Base-by-base conservation (phyloP, 2,329 filamentous ascomycete genomes). In the Endocalyx cinctus region DNA sequence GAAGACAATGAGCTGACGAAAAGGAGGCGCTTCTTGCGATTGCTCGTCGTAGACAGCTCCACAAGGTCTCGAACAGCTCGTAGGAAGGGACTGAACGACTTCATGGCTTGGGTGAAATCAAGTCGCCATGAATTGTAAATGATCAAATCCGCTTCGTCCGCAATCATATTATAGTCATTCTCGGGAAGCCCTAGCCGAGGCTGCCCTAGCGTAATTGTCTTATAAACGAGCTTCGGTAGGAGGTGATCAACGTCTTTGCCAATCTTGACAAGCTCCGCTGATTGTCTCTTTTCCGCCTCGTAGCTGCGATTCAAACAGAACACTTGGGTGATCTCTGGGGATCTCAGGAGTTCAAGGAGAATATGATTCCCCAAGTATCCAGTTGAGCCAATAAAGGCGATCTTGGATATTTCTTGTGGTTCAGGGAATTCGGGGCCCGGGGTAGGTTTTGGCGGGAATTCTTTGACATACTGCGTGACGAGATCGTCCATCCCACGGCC, bases 101-200 rank as follows among this genome's bases (percentile, higher is more conserved):
- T 16, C 5, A 45, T 6, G 3, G 36, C 26, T 3, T 45, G 38
- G 3, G 35, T 38, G 26, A 48, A 47, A 30, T 47, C 43, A 10
- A 48, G 38, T 19, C 33, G 15, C 46, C 43, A 48, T 2, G 43
- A 25, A 25, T 47, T 47, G 31, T 37, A 45, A 10, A 48, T 30
- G 11, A 47, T 30, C 3, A 32, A 38, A 10, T 47, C 39, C 2
- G 38, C 34, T 12, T 43, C 32, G 13, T 8, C n/a, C 12, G 13
- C 22, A 15, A 37, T 19, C 4, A 33, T 8, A 15, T 38, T 31
- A 18, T 38, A 33, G 1, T 41, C 28, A 17, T 7, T 10, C 11
- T 27, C 7, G 4, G 6, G 6, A 2, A 45, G 34, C 11, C 39
- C 39, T 3, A 45, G 22, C 10, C 13, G 11, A 3, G 29, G 38